A percentile compares a stretch with the other conserved stretches of the same genome.
phyloP scores from a whole-genome alignment of 306 rosid species.

The Astragalus glycyphyllos region DNA sequence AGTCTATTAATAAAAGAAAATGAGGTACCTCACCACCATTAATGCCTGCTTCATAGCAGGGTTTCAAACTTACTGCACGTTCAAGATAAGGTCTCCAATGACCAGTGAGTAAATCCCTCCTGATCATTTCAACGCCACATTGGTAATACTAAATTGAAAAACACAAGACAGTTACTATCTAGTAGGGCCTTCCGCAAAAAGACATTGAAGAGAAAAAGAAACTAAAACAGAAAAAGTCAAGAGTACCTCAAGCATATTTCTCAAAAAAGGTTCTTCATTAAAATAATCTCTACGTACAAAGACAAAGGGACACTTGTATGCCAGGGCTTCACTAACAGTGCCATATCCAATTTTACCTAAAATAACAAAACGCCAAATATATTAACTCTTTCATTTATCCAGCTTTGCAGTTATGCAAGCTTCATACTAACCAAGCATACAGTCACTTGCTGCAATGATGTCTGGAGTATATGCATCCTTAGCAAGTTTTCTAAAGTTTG shows the following conservation, averaged over 20 bases:
- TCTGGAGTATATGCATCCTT: slow-evolving; percentile 94
- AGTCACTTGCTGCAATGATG: slow-evolving; percentile 89
- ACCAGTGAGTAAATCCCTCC: slow-evolving; percentile 96
- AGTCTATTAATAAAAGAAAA: slow-evolving; percentile 28
- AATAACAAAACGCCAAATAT: slow-evolving; percentile 31
- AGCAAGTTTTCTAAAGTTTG: slow-evolving; percentile 76
- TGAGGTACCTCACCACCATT: slow-evolving; percentile 92
- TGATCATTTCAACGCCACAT: slow-evolving; percentile 98
- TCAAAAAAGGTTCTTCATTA: slow-evolving; percentile 96
- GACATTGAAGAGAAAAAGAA: slow-evolving; percentile 8
- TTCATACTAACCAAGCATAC: slow-evolving; percentile 88
- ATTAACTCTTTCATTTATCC: slow-evolving; percentile 34
- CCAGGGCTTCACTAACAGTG: slow-evolving; percentile 91
- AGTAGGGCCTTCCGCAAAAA: slow-evolving; percentile 26
- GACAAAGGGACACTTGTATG: slow-evolving; percentile 91
- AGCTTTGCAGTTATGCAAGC: slow-evolving; percentile 21
- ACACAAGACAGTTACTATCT: slow-evolving; percentile 32
- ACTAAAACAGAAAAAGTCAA: slow-evolving; percentile 27
- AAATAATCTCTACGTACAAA: slow-evolving; percentile 98
- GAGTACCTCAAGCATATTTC: slow-evolving; percentile 97
- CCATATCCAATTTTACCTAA: slow-evolving; percentile 99
- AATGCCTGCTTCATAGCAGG: slow-evolving; percentile 92
- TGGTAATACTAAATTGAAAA: slow-evolving; percentile 65
- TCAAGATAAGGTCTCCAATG: slow-evolving; percentile 99
- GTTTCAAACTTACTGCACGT: slow-evolving; percentile 92